Conservation (phyloP, 805 yeast genomes). For the Candida yuanshanica region DNA sequence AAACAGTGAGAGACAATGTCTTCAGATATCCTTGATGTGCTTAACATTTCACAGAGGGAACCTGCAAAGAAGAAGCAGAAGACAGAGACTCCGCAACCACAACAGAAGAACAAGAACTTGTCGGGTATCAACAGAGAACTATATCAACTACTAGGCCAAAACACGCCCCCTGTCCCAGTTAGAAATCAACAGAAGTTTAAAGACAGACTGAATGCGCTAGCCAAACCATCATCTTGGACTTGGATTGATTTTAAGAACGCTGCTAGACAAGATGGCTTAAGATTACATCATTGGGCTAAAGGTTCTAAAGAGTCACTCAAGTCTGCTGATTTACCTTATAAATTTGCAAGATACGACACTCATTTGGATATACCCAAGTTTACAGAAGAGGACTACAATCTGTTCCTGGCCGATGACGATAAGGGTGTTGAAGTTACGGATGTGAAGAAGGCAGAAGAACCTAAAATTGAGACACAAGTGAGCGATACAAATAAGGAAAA, state of each 20-base stretch:
- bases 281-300: conserved; percentile 80
- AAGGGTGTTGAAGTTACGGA: conserved; percentile 3
- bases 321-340: conserved; percentile 40
- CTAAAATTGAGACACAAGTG: neutral
- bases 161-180: conserved; percentile 79
- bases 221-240: conserved; percentile 81
- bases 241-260: conserved; percentile 53
- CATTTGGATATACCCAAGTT: conserved; percentile 65
- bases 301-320: conserved; percentile 41
- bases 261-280: conserved; percentile 44
- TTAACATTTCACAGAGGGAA: conserved; percentile 41
- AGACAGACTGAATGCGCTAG: conserved; percentile 53
- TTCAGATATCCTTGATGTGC: conserved; percentile 71
- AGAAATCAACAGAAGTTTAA: conserved; percentile 48
- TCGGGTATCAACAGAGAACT: conserved; percentile 87
- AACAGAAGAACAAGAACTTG: conserved; percentile 21
- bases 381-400: conserved; percentile 53
- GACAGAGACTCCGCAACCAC: conserved; percentile 1
- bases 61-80: conserved; percentile 30
- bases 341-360: conserved; percentile 71
- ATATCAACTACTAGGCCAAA: conserved; percentile 83
- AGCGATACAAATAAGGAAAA: neutral
- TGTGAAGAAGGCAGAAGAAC: conserved; percentile 2
- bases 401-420: conserved; percentile 35
- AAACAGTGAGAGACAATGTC: conserved; percentile 21